Conservation (phyloP, 306 rosid species). For the Erythrophleum fordii region DNA sequence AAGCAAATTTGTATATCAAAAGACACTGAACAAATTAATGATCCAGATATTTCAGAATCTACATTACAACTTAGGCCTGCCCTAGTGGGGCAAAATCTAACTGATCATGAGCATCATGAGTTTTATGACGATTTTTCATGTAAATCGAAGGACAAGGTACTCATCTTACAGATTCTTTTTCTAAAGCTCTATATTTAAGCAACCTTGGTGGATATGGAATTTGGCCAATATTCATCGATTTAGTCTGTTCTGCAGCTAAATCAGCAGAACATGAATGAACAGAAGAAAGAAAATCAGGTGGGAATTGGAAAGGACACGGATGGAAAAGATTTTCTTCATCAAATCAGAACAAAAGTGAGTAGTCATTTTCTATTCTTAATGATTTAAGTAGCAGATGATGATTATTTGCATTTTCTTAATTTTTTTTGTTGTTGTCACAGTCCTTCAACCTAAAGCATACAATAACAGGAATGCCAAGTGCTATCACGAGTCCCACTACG, state of each 20-base stretch:
- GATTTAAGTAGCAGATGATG: neutral
- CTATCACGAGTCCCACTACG: conserved; percentile 50
- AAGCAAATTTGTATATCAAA: conserved; percentile 40
- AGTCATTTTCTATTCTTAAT: neutral
- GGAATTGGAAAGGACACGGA: conserved; percentile 53
- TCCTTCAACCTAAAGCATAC: conserved; percentile 83
- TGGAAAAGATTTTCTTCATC: conserved; percentile 75
- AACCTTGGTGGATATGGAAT: conserved; percentile 29
- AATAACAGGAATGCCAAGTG: conserved; percentile 51
- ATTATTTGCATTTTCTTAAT: conserved; percentile 3
- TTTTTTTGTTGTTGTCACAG: conserved; percentile 47
- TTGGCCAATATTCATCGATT: conserved; percentile 29
- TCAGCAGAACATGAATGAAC: conserved; percentile 46
- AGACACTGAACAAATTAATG: conserved; percentile 30
- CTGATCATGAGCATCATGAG: conserved; percentile 33
- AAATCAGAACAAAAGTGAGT: conserved; percentile 82
- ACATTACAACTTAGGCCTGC: conserved; percentile 42
- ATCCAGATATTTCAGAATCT: conserved; percentile 48
- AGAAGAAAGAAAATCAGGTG: conserved; percentile 54
- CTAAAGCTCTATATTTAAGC: conserved; percentile 16
- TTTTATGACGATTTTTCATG: conserved; percentile 42
- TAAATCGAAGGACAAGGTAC: conserved; percentile 62
- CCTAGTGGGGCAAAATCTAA: conserved; percentile 44
- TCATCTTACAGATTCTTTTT: conserved; percentile 19
- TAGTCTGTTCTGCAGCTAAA: conserved; percentile 43